Percentiles rank a stretch among this genome's conserved stretches.
Evolutionary conservation across 1,139 yeast genomes (phyloP).

Genomic region (Suhomyces wounanorum): DNA sequence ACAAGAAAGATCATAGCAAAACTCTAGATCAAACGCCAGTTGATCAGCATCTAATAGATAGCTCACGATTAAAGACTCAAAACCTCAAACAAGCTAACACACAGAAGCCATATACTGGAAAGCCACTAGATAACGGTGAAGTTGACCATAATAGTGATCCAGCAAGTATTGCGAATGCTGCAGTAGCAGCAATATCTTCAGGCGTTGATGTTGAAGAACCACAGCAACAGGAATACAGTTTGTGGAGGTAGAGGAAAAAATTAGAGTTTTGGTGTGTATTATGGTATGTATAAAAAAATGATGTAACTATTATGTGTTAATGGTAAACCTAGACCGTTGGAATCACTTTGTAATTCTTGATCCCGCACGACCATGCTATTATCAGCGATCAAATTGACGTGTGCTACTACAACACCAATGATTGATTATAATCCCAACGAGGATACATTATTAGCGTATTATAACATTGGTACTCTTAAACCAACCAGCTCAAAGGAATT

Average conservation of each 20-base stretch:
- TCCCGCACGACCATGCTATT: not conserved
- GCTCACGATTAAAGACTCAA: slow-evolving; percentile 2
- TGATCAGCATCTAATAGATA: slow-evolving; percentile 6
- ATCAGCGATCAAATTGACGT: not conserved
- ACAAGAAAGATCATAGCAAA: slow-evolving; percentile 13
- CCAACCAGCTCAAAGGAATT: slow-evolving; percentile 28
- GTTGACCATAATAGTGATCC: slow-evolving; percentile 24
- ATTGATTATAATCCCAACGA: slow-evolving; percentile 28
- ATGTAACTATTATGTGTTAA: not conserved
- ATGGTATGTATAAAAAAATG: not conserved
- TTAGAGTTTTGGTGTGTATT: not conserved
- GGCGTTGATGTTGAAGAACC: slow-evolving; percentile 31
- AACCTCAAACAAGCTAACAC: not conserved
- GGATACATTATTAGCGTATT: slow-evolving; percentile 26
- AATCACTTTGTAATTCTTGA: not conserved
- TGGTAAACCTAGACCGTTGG: not conserved
- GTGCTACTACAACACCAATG: slow-evolving; percentile 20
- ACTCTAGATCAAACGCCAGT: slow-evolving; percentile 1
- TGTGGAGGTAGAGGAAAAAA: slow-evolving; percentile 29
- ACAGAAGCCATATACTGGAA: slow-evolving; percentile 3
- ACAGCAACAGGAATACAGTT: slow-evolving; percentile 38
- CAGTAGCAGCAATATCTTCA: slow-evolving; percentile 39
- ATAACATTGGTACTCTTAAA: slow-evolving; percentile 27
- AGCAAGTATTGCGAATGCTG: slow-evolving; percentile 37
- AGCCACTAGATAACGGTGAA: not conserved